Conservation (phyloP, 2,329 filamentous ascomycete genomes). For the Cladophialophora exuberans region DNA sequence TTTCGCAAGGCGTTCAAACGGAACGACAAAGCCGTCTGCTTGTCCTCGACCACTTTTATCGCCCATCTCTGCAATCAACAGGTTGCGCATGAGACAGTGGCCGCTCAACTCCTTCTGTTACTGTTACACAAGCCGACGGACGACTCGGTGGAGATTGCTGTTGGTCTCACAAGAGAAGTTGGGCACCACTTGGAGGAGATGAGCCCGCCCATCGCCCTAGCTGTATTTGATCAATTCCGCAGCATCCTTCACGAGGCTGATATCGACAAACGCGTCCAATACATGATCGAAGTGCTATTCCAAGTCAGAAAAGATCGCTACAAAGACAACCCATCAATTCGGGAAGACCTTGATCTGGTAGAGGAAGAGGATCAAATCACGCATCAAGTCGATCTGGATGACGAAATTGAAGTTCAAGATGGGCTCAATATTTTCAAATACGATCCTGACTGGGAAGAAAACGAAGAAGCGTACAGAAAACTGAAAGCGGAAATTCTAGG, state of each 20-base stretch:
- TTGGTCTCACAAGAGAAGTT: constrained; percentile 88
- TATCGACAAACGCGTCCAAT: constrained; percentile 97
- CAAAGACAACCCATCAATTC: constrained; percentile 89
- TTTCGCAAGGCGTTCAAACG: constrained; percentile 95
- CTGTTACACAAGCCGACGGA: constrained; percentile 94
- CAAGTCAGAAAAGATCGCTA: constrained; percentile 95
- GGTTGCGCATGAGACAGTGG: constrained; percentile 90
- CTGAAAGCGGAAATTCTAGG: constrained; percentile 93
- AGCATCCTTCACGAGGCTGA: constrained; percentile 95
- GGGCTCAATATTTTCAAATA: constrained; percentile 94
- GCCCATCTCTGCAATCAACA: constrained; percentile 96
- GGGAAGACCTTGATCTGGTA: constrained; percentile 90
- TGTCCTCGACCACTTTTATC: constrained; percentile 90
- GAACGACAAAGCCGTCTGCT: constrained; percentile 95
- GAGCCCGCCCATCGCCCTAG: constrained; percentile 83
- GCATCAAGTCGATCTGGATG: constrained; percentile 79
- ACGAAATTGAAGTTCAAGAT: constrained; percentile 82
- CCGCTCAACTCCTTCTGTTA: constrained; percentile 89
- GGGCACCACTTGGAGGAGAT: constrained; percentile 95
- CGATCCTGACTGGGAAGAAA: constrained; percentile 84
- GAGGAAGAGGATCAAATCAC: constrained; percentile 99
- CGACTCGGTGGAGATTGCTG: constrained; percentile 96
- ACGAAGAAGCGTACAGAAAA: constrained; percentile 87
- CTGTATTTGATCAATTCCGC: constrained; percentile 93
- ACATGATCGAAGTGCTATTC: constrained; percentile 98